These are phyloP conservation scores for Daldinia caldariorum DNA, from an alignment of 495 filamentous ascomycete genomes.

Conservation along the genomic window DNA sequence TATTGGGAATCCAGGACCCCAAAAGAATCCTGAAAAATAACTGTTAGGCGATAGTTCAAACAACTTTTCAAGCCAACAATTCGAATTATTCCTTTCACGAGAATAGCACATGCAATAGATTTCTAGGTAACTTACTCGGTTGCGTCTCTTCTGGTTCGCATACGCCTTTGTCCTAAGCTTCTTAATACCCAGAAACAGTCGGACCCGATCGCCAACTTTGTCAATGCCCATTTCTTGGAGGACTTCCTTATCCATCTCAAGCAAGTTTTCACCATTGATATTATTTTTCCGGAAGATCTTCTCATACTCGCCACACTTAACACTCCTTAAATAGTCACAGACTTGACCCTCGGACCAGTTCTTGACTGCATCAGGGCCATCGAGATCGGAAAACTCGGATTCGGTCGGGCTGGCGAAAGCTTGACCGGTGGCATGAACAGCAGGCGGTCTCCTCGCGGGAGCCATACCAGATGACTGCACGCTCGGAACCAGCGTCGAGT, in stretches of 20 bases:
- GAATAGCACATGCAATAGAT: neutral
- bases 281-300: slow-evolving; percentile 90
- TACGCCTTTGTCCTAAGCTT: slow-evolving; percentile 86
- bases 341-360: slow-evolving; percentile 94
- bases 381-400: slow-evolving; percentile 89
- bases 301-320: slow-evolving; percentile 94
- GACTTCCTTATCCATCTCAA: slow-evolving; percentile 96
- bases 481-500: slow-evolving; percentile 63
- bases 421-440: slow-evolving; percentile 67
- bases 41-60: slow-evolving; percentile 19
- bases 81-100: neutral
- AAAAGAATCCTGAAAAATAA: slow-evolving; percentile 69
- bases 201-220: slow-evolving; percentile 96
- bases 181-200: slow-evolving; percentile 92
- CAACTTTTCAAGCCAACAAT: neutral
- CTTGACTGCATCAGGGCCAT: slow-evolving; percentile 64
- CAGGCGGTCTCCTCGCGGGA: slow-evolving; percentile 62
- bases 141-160: slow-evolving; percentile 83
- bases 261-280: slow-evolving; percentile 94
- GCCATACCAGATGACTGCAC: slow-evolving; percentile 64
- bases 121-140: slow-evolving; percentile 70
- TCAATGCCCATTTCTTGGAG: slow-evolving; percentile 98
- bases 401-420: slow-evolving; percentile 88
- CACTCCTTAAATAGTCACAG: slow-evolving; percentile 85
- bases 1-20: slow-evolving; percentile 70